phyloP scores from a whole-genome alignment of 805 yeast genomes.

The Yarrowia alimentaria region DNA sequence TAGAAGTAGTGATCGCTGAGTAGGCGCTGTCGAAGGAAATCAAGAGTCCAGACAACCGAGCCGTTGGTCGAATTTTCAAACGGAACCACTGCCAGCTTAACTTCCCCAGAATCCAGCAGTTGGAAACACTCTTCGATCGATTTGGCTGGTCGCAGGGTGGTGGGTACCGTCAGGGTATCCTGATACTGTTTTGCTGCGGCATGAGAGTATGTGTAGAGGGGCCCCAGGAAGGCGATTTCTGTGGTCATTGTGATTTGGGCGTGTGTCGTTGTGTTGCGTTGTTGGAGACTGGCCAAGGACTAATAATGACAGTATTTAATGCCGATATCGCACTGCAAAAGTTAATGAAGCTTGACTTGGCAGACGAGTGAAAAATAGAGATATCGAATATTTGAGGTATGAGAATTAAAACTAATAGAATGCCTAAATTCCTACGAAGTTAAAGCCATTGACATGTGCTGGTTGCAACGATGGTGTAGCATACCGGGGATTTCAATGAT shows the following conservation, averaged over 20 bases:
- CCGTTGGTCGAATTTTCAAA: conserved; percentile 95
- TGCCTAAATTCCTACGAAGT: too few species aligned
- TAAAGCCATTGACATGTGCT: too few species aligned
- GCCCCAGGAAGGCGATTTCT: conserved; percentile 70
- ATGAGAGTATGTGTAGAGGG: conserved; percentile 89
- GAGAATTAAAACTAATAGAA: too few species aligned
- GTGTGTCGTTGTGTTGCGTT: not conserved
- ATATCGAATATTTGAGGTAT: too few species aligned
- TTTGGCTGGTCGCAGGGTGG: conserved; percentile 29
- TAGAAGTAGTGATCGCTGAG: conserved; percentile 2
- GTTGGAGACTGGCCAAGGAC: conserved; percentile 4
- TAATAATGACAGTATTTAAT: too few species aligned
- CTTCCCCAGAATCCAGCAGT: conserved; percentile 46
- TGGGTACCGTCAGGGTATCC: conserved; percentile 29
- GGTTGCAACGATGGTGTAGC: too few species aligned
- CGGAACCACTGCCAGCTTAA: conserved; percentile 79
- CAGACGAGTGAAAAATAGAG: too few species aligned
- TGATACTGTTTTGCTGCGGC: conserved; percentile 48
- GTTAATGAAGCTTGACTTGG: too few species aligned
- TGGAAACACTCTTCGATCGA: conserved; percentile 57
- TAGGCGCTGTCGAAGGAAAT: conserved; percentile 59
- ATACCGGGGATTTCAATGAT: too few species aligned
- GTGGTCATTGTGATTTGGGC: not conserved
- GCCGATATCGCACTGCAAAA: too few species aligned
- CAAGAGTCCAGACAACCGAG: conserved; percentile 82